Percentiles rank a stretch among this genome's conserved stretches.
Evolutionary conservation across 108 stramenopile genomes (phyloP).

Genomic region (Pseudonitzschia pungens): DNA sequence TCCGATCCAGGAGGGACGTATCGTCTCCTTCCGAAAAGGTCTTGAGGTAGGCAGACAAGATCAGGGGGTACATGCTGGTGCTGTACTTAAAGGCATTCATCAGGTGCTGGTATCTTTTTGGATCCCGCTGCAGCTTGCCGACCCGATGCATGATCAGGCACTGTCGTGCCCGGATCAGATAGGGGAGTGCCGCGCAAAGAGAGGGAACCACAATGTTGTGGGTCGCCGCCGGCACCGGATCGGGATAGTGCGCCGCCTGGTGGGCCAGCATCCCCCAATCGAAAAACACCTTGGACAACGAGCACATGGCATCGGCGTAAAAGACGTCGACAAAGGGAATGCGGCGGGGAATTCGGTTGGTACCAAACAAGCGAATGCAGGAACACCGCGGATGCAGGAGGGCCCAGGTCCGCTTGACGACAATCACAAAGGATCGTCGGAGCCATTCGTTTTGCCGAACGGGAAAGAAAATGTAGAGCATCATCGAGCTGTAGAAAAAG

Average conservation of each 20-base stretch:
- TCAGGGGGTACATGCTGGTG: conserved; percentile 71
- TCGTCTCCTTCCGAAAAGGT: conserved; percentile 42
- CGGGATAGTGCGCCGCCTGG: conserved; percentile 78
- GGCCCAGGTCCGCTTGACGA: conserved; percentile 64
- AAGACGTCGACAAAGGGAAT: conserved; percentile 88
- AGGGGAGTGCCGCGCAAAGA: conserved; percentile 69
- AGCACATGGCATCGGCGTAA: conserved; percentile 87
- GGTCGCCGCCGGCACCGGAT: conserved; percentile 59
- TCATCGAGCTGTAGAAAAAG: conserved; percentile 61
- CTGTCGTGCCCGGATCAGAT: conserved; percentile 80
- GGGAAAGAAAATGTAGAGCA: conserved; percentile 57
- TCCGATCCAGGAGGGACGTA: conserved; percentile 45
- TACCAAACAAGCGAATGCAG: conserved; percentile 28
- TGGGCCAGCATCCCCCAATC: conserved; percentile 88
- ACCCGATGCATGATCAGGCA: conserved; percentile 82
- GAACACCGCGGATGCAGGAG: conserved; percentile 74
- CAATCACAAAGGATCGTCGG: conserved; percentile 48
- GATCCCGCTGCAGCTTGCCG: conserved; percentile 62
- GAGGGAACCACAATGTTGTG: conserved; percentile 78
- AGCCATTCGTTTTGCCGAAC: conserved; percentile 65
- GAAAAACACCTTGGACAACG: conserved; percentile 81
- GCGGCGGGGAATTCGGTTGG: conserved; percentile 40
- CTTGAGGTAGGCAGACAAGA: conserved; percentile 77
- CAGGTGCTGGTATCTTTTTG: conserved; percentile 70
- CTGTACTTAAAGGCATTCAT: conserved; percentile 85